A percentile compares a stretch with the other conserved stretches of the same genome.
These are phyloP conservation scores for Globisporangium iwayamae DNA, from an alignment of 352 stramenopile species.

Conservation along the genomic window DNA sequence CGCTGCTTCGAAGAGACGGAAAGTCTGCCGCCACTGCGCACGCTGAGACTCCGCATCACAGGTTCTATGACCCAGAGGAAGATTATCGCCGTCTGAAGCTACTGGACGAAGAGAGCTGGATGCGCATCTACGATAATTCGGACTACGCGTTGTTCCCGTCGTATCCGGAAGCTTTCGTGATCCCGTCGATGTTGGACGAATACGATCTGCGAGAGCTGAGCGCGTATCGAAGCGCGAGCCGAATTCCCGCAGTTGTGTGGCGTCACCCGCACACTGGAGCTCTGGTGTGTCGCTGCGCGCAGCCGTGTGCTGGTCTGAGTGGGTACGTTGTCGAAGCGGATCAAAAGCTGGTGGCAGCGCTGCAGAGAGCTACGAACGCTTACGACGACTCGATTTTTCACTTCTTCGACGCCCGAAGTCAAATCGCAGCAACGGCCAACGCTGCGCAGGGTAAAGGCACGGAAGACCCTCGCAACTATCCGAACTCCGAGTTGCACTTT, in stretches of 20 bases:
- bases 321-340: conserved; percentile 79
- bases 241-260: conserved; percentile 93
- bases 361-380: conserved; percentile 61
- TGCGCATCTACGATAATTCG: conserved; percentile 83
- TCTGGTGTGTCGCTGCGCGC: conserved; percentile 84
- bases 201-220: conserved; percentile 83
- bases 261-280: conserved; percentile 87
- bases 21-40: conserved; percentile 19
- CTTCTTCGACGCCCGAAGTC: conserved; percentile 81
- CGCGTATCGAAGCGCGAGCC: conserved; percentile 92
- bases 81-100: conserved; percentile 81
- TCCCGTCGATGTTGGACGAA: conserved; percentile 91
- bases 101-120: conserved; percentile 78
- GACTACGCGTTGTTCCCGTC: conserved; percentile 90
- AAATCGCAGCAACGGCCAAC: conserved; percentile 85
- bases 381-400: conserved; percentile 74
- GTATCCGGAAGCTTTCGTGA: conserved; percentile 93
- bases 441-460: conserved; percentile 86
- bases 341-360: conserved; percentile 70
- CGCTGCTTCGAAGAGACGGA: conserved; percentile 47
- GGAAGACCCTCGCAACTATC: conserved; percentile 94
- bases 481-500: conserved; percentile 94
- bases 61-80: conserved; percentile 70
- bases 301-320: conserved; percentile 80
- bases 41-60: conserved; percentile 36